A percentile compares a stretch with the other conserved stretches of the same genome.
Evolutionary conservation across 257 asterid genomes (phyloP).

Genomic region (Eucommia ulmoides): DNA sequence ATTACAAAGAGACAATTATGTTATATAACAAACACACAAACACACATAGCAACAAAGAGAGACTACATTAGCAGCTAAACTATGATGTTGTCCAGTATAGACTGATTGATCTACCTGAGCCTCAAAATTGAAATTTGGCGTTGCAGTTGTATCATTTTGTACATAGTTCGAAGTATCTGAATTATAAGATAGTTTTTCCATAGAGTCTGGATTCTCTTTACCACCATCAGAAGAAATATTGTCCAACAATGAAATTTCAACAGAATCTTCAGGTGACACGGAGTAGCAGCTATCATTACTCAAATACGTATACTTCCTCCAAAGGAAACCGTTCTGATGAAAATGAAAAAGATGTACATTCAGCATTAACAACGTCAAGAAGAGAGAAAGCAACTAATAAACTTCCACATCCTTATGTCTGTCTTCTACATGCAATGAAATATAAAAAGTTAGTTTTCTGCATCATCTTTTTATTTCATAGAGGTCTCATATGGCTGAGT

Average conservation of each 20-base stretch:
- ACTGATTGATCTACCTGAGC: conserved; percentile 61
- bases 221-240: conserved; percentile 24
- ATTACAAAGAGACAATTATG: too few relatives aligned
- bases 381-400: too few relatives aligned
- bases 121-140: conserved; percentile 85
- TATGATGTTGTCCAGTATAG: too few relatives aligned
- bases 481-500: too few relatives aligned
- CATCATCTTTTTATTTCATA: too few relatives aligned
- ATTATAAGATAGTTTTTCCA: conserved; percentile 30
- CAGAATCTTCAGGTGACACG: conserved; percentile 74
- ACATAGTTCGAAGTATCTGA: conserved; percentile 36
- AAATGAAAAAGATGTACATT: conserved; percentile 17
- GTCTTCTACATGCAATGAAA: too few relatives aligned
- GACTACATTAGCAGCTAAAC: too few relatives aligned
- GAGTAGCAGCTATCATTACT: conserved; percentile 83
- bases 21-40: too few relatives aligned
- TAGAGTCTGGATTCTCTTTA: conserved; percentile 22
- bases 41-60: too few relatives aligned
- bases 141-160: conserved; percentile 36
- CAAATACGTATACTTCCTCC: conserved; percentile 63
- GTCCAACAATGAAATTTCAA: conserved; percentile 54
- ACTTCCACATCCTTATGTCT: too few relatives aligned
- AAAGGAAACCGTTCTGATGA: conserved; percentile 70
- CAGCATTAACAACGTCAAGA: too few relatives aligned
- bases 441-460: too few relatives aligned